These are phyloP conservation scores for Cladorrhinum sp. DNA, from an alignment of 2,329 filamentous ascomycete species.

Conservation along the genomic window DNA sequence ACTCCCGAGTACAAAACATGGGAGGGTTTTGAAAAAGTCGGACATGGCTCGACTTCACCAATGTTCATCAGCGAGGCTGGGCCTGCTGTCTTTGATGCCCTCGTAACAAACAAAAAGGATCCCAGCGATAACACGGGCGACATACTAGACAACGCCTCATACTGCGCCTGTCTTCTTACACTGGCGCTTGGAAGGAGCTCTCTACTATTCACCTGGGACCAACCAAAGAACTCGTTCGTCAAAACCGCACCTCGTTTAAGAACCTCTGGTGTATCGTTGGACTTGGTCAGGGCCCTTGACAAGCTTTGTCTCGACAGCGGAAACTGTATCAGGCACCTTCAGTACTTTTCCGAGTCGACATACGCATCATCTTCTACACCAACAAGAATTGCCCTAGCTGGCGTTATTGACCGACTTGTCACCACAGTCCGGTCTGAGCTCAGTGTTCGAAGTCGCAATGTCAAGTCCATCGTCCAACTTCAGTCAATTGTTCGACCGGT, in stretches of 20 bases:
- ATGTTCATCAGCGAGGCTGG: slow-evolving; percentile 68
- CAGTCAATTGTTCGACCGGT: slow-evolving; percentile 48
- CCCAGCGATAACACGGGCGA: slow-evolving; percentile 35
- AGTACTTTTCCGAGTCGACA: slow-evolving; percentile 44
- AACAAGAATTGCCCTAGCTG: slow-evolving; percentile 51
- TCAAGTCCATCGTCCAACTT: slow-evolving; percentile 51
- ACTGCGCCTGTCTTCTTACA: slow-evolving; percentile 58
- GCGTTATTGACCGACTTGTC: slow-evolving; percentile 47
- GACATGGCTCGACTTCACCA: slow-evolving; percentile 38
- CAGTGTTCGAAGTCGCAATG: slow-evolving; percentile 39
- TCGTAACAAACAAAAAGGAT: slow-evolving; percentile 44
- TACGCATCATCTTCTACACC: slow-evolving; percentile 45
- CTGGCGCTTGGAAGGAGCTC: slow-evolving; percentile 70
- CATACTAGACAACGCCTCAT: slow-evolving; percentile 47
- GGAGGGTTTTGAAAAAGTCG: slow-evolving; percentile 58
- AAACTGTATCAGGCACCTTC: slow-evolving; percentile 45
- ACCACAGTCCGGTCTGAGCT: slow-evolving; percentile 49
- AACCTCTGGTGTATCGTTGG: slow-evolving; percentile 55
- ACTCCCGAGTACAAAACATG: slow-evolving; percentile 58
- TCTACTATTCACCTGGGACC: slow-evolving; percentile 63
- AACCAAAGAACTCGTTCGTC: slow-evolving; percentile 50
- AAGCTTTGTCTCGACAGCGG: slow-evolving; percentile 47
- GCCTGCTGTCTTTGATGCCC: slow-evolving; percentile 62
- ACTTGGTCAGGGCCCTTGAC: slow-evolving; percentile 47
- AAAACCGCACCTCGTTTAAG: slow-evolving; percentile 46